Evolutionary conservation across 192 early-diverging fungal genomes (phyloP), one percentile per base, ranked within the genome.

Genomic region (Coemansia sp.): DNA sequence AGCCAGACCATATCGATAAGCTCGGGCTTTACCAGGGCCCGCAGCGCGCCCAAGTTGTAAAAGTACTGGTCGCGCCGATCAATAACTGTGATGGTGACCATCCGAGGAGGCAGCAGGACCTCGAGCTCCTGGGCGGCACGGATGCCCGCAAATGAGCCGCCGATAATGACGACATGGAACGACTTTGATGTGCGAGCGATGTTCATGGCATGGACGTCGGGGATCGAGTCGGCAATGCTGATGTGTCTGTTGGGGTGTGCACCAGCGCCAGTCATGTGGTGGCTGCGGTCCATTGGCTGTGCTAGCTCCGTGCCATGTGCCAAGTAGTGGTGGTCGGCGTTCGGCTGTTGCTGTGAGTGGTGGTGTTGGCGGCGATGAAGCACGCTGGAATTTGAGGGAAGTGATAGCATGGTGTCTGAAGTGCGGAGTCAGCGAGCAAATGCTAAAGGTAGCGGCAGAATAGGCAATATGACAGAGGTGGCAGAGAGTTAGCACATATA

Each of bases 151-250:
- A 83, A 83, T 11, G 82, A 72, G 3, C 78, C 80, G 10, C 82
- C 75, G 56, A 83, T 70, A 18, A 80, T 79, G 55, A 82, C 72
- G 37, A 85, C 81, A 50, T 77, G 85, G 73, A 83, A 85, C 35
- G 66, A 42, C 59, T 82, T 82, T 66, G 79, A 76, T n/a, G 79
- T 73, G 23, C 78, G 78, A 14, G 78, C 73, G 34, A 81, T 66
- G 42, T 72, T 72, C 69, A 72, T 72, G 9, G 48, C 35, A 63
- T 68, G 66, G 20, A 81, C 37, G 41, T 71, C 31, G 35, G 52
- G 63, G 21, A 55, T 33, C 42, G 63, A 56, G 6, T 64, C 36
- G 10, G 55, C 63, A 6, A 67, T 38, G 39, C 72, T 75, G 26
- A 39, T 25, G 50, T 68, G 37, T 16, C 47, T 53, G 36, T 61